These are phyloP conservation scores for Pseudocercospora cruenta DNA, from an alignment of 2,329 filamentous ascomycete species.

Conservation along the genomic window DNA sequence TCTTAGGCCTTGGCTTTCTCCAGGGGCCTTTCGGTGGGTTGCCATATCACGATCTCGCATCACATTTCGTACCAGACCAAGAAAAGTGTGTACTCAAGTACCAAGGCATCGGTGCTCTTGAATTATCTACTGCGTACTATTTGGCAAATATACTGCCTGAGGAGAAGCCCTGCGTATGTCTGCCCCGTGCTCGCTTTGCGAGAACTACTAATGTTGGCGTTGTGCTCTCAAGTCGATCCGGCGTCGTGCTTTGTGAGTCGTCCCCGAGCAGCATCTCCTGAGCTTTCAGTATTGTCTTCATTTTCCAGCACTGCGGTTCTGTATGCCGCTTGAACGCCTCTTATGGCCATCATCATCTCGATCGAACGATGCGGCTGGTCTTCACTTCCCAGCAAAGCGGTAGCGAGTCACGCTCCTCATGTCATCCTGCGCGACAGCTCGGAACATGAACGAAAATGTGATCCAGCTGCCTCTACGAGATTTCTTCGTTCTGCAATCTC, in stretches of 20 bases:
- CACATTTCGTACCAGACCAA: too few species aligned
- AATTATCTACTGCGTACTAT: neutral
- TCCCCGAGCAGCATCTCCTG: neutral
- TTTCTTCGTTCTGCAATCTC: neutral
- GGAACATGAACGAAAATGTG: neutral
- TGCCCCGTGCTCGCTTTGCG: neutral
- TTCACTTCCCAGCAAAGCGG: neutral
- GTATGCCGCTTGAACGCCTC: neutral
- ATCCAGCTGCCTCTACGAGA: neutral
- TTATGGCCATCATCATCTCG: conserved; percentile 5
- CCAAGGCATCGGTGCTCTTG: neutral
- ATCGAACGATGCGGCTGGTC: conserved; percentile 9
- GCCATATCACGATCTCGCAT: too few species aligned
- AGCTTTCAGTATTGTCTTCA: neutral
- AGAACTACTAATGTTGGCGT: neutral
- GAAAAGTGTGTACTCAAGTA: neutral
- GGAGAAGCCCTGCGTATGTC: neutral
- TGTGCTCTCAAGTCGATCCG: neutral
- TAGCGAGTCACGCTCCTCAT: neutral
- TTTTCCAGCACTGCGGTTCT: neutral
- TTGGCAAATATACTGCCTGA: neutral
- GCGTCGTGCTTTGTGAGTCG: neutral
- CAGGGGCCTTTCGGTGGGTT: too few species aligned
- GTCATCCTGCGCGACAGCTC: neutral
- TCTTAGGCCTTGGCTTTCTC: neutral